Base-by-base conservation (phyloP, 2,329 filamentous ascomycete species). In the Hymenoscyphus infarciens region DNA sequence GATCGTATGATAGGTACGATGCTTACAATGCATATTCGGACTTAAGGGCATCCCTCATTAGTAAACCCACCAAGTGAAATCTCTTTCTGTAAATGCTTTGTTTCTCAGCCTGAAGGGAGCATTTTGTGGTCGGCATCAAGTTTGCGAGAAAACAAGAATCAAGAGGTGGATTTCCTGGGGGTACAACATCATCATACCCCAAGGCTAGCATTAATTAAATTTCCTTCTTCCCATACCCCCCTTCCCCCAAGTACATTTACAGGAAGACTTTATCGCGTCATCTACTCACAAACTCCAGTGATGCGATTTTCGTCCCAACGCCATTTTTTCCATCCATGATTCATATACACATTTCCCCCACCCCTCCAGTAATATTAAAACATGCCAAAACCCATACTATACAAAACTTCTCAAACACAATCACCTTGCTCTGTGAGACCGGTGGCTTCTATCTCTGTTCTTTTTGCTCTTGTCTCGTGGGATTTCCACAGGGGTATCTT, bases 391-490 rank as follows among this genome's bases (percentile, higher is more conserved):
- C 58, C 56, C 45, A 39, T 67, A 66, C 53, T 66, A 64, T 68
- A 68, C 66, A 68, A 64, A 63, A 22, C 31, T 15, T 16, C 29
- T 19, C 29, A 35, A 19, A 35, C 22, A 61, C 58, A 35, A 67
- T 66, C 56, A 73, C 62, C 72, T 69, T 22, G 64, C 65, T 63
- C 73, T 67, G 60, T 73, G 71, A 29, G 68, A 68, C 16, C 72
- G 69, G 64, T 68, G 69, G 49, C 56, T 60, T 42, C 52, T 61
- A 55, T 75, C 74, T 57, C 67, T 73, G 13, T 68, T 70, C 60
- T 66, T 85, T 75, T 84, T 87, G 39, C 80, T 80, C 74, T 84
- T 86, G 69, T 88, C 86, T 75, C 81, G 85, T 5, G 86, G 86
- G 33, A 88, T 73, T 66, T 88, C 86, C 61, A 88, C 75, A 58